These are phyloP conservation scores for Pisolithus orientalis DNA, from an alignment of 768 basidiomycete genomes.

Conservation along the genomic window DNA sequence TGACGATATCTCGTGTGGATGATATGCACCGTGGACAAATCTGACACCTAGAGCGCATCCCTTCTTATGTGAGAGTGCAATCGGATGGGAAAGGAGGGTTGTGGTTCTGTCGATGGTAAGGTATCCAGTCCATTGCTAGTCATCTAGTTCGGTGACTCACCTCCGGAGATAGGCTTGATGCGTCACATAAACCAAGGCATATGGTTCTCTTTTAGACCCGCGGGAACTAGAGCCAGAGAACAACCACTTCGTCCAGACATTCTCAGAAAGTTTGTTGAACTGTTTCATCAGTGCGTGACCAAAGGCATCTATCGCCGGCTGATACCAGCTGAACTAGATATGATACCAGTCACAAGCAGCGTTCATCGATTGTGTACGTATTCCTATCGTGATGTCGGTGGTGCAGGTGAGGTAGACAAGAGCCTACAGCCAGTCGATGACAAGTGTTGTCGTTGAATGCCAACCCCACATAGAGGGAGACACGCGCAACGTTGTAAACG, in stretches of 20 bases:
- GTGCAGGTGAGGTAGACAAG: conserved; percentile 3
- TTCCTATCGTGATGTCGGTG: background rate
- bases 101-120: conserved; percentile 45
- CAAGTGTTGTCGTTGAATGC: no score
- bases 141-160: conserved; percentile 26
- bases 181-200: conserved; percentile 77
- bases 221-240: conserved; percentile 13
- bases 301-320: conserved; percentile 78
- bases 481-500: no score
- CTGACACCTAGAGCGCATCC: conserved; percentile 82
- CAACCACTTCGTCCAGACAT: conserved; percentile 5
- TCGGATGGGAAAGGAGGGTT: conserved; percentile 53
- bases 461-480: no score
- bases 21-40: conserved; percentile 91
- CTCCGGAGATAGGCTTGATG: conserved; percentile 86
- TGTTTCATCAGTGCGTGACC: conserved; percentile 68
- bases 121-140: background rate
- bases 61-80: conserved; percentile 57
- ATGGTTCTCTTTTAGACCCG: conserved; percentile 39
- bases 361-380: conserved; percentile 6
- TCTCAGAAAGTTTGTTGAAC: conserved; percentile 51
- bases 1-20: conserved; percentile 62
- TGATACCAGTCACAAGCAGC: conserved; percentile 10
- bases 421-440: background rate
- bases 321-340: conserved; percentile 46